Base-by-base conservation (phyloP, 306 rosid genomes). In the Inga leiocalycina region DNA sequence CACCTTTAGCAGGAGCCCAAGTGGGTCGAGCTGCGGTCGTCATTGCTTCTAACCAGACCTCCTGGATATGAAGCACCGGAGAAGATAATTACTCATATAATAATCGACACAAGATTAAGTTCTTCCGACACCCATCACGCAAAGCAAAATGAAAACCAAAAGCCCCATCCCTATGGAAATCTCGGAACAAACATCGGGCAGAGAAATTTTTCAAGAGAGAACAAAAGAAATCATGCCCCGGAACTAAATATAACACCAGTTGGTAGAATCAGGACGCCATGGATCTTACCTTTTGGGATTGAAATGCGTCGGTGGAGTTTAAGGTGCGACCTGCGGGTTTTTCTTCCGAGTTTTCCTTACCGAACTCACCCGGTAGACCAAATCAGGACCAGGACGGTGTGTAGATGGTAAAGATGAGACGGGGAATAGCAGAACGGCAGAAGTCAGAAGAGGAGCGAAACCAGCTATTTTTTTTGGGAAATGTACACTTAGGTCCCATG, bases 1-100 rank as follows among this genome's bases (percentile, higher is more conserved):
- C 98, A 74, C 99, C 99, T 82, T 96, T 92, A 0, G 98, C 99
- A 16, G 97, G 99, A 27, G 98, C 99, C 98, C 98, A 96, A 0
- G 99, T 93, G 14, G 99, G 99, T 86, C 99, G 82, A 61, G 99
- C 98, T 0, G 98, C 99, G 41, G 97, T 96, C 49, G 97, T 93
- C 97, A 96, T 95, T 43, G 83, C 76, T 79, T 49, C 86, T 66
- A 32, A 51, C 69, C 19, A 20, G 79, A 12, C 16, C 52, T n/a
- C 37, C 17, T 9, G 13, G 27, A 71, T 71, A 54, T 34, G 32
- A 74, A 51, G 41, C 62, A 4, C 62, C 4, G 24, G n/a, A 6
- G n/a, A 73, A 46, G 77, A 52, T 27, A 12, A 32, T 27, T 61
- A 16, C n/a, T 8, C 24, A 15, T n/a, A 72, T 41, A n/a, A 4